Percentiles rank a stretch among this genome's conserved stretches.
Conservation (phyloP, 2,329 filamentous ascomycete genomes). For the Apiospora phragmitis region DNA sequence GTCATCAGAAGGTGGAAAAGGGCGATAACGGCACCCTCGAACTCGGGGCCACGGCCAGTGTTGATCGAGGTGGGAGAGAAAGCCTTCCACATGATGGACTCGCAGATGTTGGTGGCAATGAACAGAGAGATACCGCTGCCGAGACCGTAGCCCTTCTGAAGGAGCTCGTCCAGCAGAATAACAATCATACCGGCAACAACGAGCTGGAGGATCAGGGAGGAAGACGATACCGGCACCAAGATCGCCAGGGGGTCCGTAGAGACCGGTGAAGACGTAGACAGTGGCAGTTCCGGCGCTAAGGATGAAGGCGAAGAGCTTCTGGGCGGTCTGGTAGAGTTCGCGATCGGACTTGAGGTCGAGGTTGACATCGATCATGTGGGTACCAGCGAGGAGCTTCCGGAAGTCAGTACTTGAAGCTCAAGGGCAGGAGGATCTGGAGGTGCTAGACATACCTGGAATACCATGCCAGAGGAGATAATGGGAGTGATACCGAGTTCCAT, state of each 20-base stretch:
- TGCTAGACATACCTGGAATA: constrained; percentile 69
- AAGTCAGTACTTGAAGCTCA: constrained; percentile 96
- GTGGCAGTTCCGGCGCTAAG: constrained; percentile 96
- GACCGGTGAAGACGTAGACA: constrained; percentile 96
- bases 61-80: constrained; percentile 99
- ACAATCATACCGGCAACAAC: constrained; percentile 97
- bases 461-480: constrained; percentile 99
- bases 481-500: constrained; percentile 98
- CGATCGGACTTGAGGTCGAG: constrained; percentile 99
- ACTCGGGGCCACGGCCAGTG: constrained; percentile 97
- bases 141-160: constrained; percentile 99
- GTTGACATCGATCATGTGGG: constrained; percentile 99
- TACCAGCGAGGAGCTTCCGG: constrained; percentile 92
- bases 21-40: constrained; percentile 96
- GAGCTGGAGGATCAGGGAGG: constrained; percentile 94
- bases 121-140: constrained; percentile 98
- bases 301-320: constrained; percentile 98
- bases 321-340: constrained; percentile 98
- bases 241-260: constrained; percentile 95
- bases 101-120: constrained; percentile 99
- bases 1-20: constrained; percentile 97
- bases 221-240: constrained; percentile 98
- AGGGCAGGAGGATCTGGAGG: not conserved
- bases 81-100: constrained; percentile 99
- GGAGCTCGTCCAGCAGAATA: constrained; percentile 96